phyloP scores from a whole-genome alignment of 345 rosid genomes.

The Corchorus capsularis region DNA sequence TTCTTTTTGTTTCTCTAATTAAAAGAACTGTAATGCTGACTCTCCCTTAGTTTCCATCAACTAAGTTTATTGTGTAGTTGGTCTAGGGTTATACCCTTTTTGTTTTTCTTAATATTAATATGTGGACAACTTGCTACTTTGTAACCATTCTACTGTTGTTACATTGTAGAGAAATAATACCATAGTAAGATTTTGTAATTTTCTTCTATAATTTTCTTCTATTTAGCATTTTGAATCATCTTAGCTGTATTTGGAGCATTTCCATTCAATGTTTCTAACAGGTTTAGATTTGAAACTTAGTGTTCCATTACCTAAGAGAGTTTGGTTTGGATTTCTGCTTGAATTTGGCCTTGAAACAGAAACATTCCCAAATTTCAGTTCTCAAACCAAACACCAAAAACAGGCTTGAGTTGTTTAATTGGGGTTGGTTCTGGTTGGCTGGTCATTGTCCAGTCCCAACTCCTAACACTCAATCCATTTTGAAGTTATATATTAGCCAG shows the following conservation, averaged over 20 bases:
- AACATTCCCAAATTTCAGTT: neutral
- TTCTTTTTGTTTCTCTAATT: neutral
- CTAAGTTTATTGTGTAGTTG: neutral
- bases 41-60: constrained; percentile 14
- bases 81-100: constrained; percentile 9
- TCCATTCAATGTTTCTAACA: neutral
- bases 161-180: constrained; percentile 29
- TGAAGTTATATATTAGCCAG: neutral
- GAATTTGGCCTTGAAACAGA: neutral
- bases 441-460: neutral
- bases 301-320: neutral
- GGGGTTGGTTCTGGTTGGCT: neutral
- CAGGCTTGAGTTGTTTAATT: neutral
- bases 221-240: neutral
- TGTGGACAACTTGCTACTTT: constrained; percentile 19
- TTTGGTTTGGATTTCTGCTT: neutral
- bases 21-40: constrained; percentile 17
- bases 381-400: neutral
- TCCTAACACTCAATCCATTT: neutral
- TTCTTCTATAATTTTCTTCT: neutral
- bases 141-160: constrained; percentile 28
- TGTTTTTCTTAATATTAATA: neutral
- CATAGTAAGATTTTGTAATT: constrained; percentile 10
- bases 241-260: neutral
- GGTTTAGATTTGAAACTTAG: neutral